Base-by-base conservation (phyloP, 2,329 filamentous ascomycete species). In the Fusarium xylarioides region DNA sequence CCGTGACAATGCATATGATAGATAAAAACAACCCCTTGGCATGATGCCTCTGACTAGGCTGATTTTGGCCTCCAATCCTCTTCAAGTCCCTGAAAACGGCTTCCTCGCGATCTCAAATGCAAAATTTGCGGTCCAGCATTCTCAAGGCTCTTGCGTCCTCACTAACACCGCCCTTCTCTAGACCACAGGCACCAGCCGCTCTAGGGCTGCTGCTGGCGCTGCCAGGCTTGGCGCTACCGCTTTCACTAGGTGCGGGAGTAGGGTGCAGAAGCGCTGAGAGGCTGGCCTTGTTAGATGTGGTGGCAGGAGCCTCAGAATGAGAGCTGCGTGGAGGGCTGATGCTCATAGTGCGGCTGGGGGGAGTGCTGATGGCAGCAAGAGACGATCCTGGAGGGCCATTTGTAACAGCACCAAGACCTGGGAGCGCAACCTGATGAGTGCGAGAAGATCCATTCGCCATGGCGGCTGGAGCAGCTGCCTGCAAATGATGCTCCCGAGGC, bases 71-170 rank as follows among this genome's bases (percentile, higher is more conserved):
- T 30, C 23, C 43, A 49, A 57, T 38, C 23, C 35, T 28, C 44
- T 16, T 15, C 14, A 18, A 28, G n/a, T 44, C 35, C 23, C 12
- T n/a, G 26, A n/a, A 44, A 28, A 30, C 16, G 18, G n/a, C 23
- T 21, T 37, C 14, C 26, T 47, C 63, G 34, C 57, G 30, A 30
- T 47, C 61, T 60, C 74, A 81, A 44, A 81, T 79, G 74, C 80
- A 82, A 74, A 89, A 89, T 75, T 88, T 88, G 71, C 86, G 84
- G 80, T 94, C 90, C 55, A 94, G 83, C 78, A 92, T 90, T 71
- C 90, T 86, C 50, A 93, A 80, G 4, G 91, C 91, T 73, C 91
- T 85, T 68, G 87, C 87, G 73, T 93, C 92, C 79, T 93, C 91
- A 23, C 86, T 83, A 54, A 88, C 89, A 10, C 85, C 87, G 32